phyloP scores from a whole-genome alignment of 805 yeast genomes.

The Clavispora santaluciae region DNA sequence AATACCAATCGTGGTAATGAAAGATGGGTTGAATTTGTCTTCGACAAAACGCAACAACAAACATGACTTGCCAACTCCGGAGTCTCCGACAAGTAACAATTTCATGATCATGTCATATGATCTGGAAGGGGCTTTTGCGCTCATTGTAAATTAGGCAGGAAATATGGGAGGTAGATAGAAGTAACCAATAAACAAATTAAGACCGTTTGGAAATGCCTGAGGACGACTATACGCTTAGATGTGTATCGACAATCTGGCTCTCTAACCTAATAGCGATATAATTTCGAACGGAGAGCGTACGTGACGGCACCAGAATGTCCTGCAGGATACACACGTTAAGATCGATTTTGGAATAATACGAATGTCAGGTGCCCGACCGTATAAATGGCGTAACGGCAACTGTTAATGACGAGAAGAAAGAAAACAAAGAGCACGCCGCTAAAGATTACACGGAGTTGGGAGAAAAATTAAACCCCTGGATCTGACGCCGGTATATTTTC shows the following conservation, averaged over 20 bases:
- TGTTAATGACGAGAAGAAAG: no score
- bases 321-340: not conserved
- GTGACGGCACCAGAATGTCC: constrained; percentile 1
- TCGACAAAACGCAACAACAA: constrained; percentile 88
- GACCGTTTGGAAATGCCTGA: not conserved
- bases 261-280: not conserved
- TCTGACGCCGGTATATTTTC: not conserved
- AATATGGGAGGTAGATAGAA: no score
- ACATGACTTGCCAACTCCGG: constrained; percentile 87
- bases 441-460: no score
- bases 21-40: constrained; percentile 93
- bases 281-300: constrained; percentile 1
- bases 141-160: constrained; percentile 28
- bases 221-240: not conserved
- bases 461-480: no score
- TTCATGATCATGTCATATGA: constrained; percentile 89
- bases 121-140: constrained; percentile 61
- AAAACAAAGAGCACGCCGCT: no score
- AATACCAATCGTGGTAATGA: constrained; percentile 96
- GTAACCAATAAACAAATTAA: not conserved
- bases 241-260: not conserved
- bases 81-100: constrained; percentile 88
- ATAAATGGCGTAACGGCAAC: no score
- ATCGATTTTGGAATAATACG: no score
- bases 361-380: no score